Percentiles rank a stretch among this genome's conserved stretches.
These are phyloP conservation scores for Penicillium macrosclerotiorum DNA, from an alignment of 495 filamentous ascomycete genomes.

Conservation along the genomic window DNA sequence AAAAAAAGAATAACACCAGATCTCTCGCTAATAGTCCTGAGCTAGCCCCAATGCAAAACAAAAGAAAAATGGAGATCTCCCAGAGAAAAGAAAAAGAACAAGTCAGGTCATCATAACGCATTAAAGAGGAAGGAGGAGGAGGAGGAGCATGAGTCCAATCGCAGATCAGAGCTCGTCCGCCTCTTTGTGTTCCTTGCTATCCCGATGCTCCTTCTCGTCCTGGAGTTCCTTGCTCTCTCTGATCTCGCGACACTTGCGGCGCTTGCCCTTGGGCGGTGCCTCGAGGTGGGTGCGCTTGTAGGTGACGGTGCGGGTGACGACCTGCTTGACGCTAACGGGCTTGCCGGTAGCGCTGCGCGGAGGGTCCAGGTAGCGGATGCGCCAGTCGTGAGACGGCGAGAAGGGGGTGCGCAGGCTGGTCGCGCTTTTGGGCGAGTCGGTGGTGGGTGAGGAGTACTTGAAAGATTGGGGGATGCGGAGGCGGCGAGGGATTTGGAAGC, in stretches of 20 bases:
- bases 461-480: conserved; percentile 41
- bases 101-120: too few species aligned
- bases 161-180: too few species aligned
- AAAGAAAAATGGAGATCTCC: too few species aligned
- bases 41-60: too few species aligned
- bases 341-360: conserved; percentile 14
- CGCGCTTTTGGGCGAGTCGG: neutral
- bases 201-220: too few species aligned
- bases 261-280: conserved; percentile 40
- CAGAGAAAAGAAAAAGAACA: too few species aligned
- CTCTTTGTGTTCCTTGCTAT: too few species aligned
- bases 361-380: neutral
- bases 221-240: neutral
- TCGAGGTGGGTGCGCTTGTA: conserved; percentile 43
- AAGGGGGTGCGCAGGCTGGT: neutral
- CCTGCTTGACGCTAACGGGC: conserved; percentile 46
- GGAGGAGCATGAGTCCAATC: too few species aligned
- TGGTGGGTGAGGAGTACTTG: conserved; percentile 17
- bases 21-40: too few species aligned
- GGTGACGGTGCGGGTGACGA: conserved; percentile 50
- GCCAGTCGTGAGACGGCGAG: conserved; percentile 2
- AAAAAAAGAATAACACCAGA: too few species aligned
- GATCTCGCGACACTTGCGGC: conserved; percentile 25
- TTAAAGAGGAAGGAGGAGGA: too few species aligned
- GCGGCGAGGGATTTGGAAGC: conserved; percentile 14